These are phyloP conservation scores for Adansonia grandidieri DNA, from an alignment of 441 rosid species.

Conservation along the genomic window DNA sequence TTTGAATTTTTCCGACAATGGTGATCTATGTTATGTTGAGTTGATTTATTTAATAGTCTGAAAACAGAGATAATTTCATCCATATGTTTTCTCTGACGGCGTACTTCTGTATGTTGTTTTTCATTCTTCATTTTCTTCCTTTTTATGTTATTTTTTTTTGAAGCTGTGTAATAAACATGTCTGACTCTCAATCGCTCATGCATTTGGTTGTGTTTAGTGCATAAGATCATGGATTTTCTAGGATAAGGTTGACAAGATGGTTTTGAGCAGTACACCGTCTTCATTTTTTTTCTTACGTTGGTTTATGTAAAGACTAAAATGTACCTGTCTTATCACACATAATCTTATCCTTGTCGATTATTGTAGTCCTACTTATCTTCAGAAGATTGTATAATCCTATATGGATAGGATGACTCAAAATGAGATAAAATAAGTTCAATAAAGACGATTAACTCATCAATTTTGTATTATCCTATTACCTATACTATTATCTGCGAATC, in stretches of 20 bases:
- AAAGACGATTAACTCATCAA: not conserved
- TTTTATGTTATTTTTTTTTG: not conserved
- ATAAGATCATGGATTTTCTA: not conserved
- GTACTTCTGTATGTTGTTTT: conserved; percentile 1
- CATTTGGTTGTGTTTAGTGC: not conserved
- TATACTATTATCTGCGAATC: not conserved
- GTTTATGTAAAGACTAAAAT: not conserved
- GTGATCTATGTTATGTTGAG: not conserved
- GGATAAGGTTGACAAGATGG: not conserved
- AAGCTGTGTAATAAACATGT: not conserved
- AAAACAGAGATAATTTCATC: not conserved
- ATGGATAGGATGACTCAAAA: not conserved
- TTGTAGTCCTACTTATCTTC: conserved; percentile 8
- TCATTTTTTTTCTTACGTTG: not conserved
- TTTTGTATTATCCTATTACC: not conserved
- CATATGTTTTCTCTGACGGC: not conserved
- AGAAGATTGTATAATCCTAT: not conserved
- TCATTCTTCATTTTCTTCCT: not conserved
- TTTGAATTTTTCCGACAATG: not conserved
- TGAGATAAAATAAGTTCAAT: not conserved
- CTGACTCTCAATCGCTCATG: conserved; percentile 2
- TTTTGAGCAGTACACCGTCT: not conserved
- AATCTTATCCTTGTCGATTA: conserved; percentile 1
- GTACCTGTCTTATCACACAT: not conserved
- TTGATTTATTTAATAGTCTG: not conserved